Evolutionary conservation across 495 filamentous ascomycete genomes (phyloP).

Genomic region (Penicillium bovifimosum): DNA sequence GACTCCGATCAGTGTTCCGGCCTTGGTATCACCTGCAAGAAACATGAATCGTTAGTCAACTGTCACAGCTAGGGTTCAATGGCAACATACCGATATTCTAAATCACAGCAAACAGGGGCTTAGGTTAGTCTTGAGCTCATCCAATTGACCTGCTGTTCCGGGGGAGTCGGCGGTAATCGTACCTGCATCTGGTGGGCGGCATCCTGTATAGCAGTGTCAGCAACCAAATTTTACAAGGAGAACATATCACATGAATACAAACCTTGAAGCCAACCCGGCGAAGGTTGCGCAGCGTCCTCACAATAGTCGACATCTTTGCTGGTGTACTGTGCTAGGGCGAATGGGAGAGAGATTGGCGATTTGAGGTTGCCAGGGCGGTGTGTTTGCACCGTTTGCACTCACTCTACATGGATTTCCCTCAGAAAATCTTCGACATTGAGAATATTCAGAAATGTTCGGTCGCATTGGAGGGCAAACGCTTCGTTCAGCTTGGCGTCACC

Average conservation of each 20-base stretch:
- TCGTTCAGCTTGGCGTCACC: slow-evolving; percentile 31
- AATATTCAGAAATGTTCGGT: slow-evolving; percentile 31
- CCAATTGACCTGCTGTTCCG: slow-evolving; percentile 5
- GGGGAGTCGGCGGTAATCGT: slow-evolving; percentile 28
- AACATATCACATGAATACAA: slow-evolving; percentile 11
- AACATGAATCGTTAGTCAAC: slow-evolving; percentile 12
- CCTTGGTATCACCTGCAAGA: slow-evolving; percentile 86
- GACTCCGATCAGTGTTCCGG: slow-evolving; percentile 74
- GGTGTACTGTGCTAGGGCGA: slow-evolving; percentile 20
- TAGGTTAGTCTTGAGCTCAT: slow-evolving; percentile 20
- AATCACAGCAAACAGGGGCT: slow-evolving; percentile 12
- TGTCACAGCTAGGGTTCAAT: background rate
- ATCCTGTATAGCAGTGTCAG: slow-evolving; percentile 54
- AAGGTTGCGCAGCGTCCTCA: slow-evolving; percentile 80
- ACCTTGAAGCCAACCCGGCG: slow-evolving; percentile 85
- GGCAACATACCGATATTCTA: slow-evolving; percentile 61
- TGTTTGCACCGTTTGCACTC: slow-evolving; percentile 42
- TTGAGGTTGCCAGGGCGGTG: slow-evolving; percentile 16
- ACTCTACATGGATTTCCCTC: slow-evolving; percentile 12
- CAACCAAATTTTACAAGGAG: background rate
- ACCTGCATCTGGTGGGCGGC: slow-evolving; percentile 91
- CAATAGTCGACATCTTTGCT: slow-evolving; percentile 80
- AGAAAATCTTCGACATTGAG: slow-evolving; percentile 13
- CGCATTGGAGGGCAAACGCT: slow-evolving; percentile 38
- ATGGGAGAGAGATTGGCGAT: slow-evolving; percentile 18